Base-by-base conservation (phyloP, 257 asterid genomes). In the Linderniella brevidens region DNA sequence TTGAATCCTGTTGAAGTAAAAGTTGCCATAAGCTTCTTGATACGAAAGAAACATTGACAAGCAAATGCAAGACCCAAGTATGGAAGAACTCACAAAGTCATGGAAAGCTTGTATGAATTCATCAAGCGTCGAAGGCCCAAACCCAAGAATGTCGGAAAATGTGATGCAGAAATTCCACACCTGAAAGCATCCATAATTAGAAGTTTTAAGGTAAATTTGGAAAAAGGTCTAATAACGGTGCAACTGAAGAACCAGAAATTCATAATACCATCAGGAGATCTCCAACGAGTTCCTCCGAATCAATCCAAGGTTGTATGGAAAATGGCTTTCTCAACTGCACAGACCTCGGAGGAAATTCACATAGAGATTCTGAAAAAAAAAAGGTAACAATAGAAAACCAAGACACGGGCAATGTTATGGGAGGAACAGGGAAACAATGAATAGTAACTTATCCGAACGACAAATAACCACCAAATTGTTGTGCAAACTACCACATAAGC, bases 91-190 rank as follows among this genome's bases (percentile, higher is more conserved):
- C 48, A 43, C 48, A 2, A 43, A 43, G 48, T 43, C 48, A 48
- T 86, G 87, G 56, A 86, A 70, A 50, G 87, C 80, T 70, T 79
- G 87, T 58, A 66, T 65, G 66, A 86, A 73, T 67, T 86, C 94
- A 58, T 79, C 97, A 68, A 86, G 53, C 49, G 97, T 79, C 68
- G 82, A 86, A 64, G 97, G 94, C 94, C 94, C 82, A 41, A 86
- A 80, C 37, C 75, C 85, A 62, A 86, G 94, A 59, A 79, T 85
- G 74, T 86, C 97, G 4, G 87, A 70, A 63, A 86, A 86, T 20
- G 87, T 70, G 58, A 82, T 79, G 61, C 77, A 77, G 76, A 86
- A 86, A 71, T 75, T 77, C 94, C 94, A 86, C 51, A 77, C 92
- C 97, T 86, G 58, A 46, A 58, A 6, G 39, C 51, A 54, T 25